phyloP scores from a whole-genome alignment of 352 stramenopile genomes.

The Pythium plurisporium region DNA sequence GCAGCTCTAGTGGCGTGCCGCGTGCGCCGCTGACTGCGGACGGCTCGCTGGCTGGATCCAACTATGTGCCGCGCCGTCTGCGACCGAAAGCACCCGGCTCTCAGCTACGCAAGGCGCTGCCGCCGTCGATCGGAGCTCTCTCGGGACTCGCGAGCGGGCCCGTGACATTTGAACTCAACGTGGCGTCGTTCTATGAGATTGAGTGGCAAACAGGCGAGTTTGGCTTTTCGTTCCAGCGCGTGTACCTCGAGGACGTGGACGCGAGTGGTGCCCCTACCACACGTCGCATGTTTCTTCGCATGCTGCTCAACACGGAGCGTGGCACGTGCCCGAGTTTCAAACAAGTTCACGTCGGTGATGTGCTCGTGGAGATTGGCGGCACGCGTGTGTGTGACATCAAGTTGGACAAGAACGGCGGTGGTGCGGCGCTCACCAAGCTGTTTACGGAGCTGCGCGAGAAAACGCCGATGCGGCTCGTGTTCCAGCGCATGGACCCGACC shows the following conservation, averaged over 20 bases:
- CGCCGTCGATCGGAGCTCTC: constrained; percentile 54
- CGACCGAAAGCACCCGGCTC: constrained; percentile 36
- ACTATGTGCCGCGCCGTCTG: constrained; percentile 27
- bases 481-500: constrained; percentile 57
- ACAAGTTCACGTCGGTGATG: constrained; percentile 56
- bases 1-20: not conserved
- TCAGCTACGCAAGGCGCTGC: constrained; percentile 49
- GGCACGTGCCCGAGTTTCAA: constrained; percentile 60
- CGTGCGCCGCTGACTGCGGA: constrained; percentile 7
- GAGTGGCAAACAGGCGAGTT: constrained; percentile 62
- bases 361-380: constrained; percentile 59
- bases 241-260: constrained; percentile 50
- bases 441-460: constrained; percentile 54
- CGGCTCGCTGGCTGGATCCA: not conserved
- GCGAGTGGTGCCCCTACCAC: constrained; percentile 18
- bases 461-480: constrained; percentile 57
- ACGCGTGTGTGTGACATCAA: constrained; percentile 59
- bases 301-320: constrained; percentile 73
- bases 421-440: constrained; percentile 57
- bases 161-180: constrained; percentile 52
- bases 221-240: constrained; percentile 66
- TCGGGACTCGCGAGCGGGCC: constrained; percentile 55
- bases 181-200: constrained; percentile 53
- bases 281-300: constrained; percentile 48
- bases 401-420: constrained; percentile 42